Evolutionary conservation across 208 protist genomes (phyloP).

Genomic region (Histomonas meleagridis): DNA sequence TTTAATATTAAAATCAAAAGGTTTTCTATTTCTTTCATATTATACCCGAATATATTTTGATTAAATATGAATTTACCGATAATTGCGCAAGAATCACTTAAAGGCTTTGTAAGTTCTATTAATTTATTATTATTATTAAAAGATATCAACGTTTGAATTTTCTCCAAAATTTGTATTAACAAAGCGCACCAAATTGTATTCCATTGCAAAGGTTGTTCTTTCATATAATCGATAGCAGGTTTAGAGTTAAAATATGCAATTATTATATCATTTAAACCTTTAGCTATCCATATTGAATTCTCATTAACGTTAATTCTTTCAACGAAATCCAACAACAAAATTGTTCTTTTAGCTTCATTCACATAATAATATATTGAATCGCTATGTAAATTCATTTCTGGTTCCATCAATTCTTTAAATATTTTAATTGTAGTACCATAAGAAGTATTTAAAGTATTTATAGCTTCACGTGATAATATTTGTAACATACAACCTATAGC

Average conservation of each 20-base stretch:
- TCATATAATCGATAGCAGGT: background rate
- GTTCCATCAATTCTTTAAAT: background rate
- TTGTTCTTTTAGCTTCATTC: background rate
- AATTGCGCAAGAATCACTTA: background rate
- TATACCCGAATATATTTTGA: background rate
- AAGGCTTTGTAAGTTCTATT: background rate
- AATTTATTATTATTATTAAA: too few relatives aligned
- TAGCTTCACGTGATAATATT: background rate
- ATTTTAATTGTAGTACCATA: background rate
- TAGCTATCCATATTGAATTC: background rate
- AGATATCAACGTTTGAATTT: background rate
- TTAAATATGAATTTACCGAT: background rate
- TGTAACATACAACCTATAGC: background rate
- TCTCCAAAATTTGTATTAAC: background rate
- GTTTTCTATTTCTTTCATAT: background rate
- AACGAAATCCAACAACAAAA: background rate
- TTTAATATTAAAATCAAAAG: background rate
- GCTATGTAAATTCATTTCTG: too few relatives aligned
- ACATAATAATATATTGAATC: too few relatives aligned
- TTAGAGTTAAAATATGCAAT: background rate
- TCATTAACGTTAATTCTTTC: background rate
- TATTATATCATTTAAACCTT: background rate
- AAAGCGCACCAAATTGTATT: background rate
- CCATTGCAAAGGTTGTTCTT: background rate
- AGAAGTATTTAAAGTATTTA: background rate